phyloP scores from a whole-genome alignment of 805 yeast genomes.

The Yarrowia sp. region DNA sequence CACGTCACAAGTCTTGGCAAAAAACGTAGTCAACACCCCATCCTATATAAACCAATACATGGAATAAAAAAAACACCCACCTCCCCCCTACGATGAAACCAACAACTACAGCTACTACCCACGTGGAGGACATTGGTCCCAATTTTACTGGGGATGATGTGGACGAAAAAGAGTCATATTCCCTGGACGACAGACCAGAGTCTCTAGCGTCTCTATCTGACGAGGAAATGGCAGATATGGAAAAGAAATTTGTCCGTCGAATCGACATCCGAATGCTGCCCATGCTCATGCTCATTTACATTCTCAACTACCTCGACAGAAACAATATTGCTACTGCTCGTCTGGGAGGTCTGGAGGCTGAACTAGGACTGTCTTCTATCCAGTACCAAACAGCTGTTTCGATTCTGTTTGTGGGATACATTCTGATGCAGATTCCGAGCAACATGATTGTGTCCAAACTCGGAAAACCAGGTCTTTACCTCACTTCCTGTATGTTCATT shows the following conservation, averaged over 20 bases:
- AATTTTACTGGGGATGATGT: background rate
- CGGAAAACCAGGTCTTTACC: slow-evolving; percentile 46
- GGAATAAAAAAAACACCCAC: no score
- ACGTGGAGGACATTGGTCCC: background rate
- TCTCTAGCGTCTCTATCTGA: background rate
- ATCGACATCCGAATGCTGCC: slow-evolving; percentile 45
- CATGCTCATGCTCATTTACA: slow-evolving; percentile 35
- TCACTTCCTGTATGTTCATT: slow-evolving; percentile 46
- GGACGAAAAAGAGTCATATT: background rate
- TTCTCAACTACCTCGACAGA: slow-evolving; percentile 39
- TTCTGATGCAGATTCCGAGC: slow-evolving; percentile 37
- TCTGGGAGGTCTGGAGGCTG: slow-evolving; percentile 37
- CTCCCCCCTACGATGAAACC: background rate
- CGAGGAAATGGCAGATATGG: slow-evolving; percentile 28
- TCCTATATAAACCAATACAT: no score
- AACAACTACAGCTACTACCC: background rate
- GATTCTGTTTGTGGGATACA: slow-evolving; percentile 43
- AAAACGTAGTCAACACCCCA: no score
- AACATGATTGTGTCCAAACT: slow-evolving; percentile 30
- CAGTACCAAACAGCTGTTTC: slow-evolving; percentile 45
- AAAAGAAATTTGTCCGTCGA: slow-evolving; percentile 42
- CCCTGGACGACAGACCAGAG: background rate
- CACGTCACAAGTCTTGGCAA: no score
- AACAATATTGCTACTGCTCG: slow-evolving; percentile 41
- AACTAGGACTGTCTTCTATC: slow-evolving; percentile 39